Percentiles rank a stretch among this genome's conserved stretches.
Evolutionary conservation across 2,329 filamentous ascomycete species (phyloP).

Genomic region (Aureobasidium sp.): DNA sequence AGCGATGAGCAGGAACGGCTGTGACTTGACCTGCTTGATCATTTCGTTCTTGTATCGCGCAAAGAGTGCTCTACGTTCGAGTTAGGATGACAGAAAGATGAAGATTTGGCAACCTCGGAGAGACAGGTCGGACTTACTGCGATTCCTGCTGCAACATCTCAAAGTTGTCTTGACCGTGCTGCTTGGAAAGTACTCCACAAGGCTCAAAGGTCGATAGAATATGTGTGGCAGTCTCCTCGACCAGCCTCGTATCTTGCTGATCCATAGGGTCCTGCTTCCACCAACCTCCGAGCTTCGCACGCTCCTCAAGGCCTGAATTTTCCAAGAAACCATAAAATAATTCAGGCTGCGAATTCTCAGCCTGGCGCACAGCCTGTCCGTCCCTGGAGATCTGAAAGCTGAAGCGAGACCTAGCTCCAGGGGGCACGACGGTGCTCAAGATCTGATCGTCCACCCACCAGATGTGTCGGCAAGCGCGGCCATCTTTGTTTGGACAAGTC

Average conservation of each 20-base stretch:
- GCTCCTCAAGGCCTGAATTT: background rate
- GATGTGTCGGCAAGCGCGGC: background rate
- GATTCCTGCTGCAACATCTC: background rate
- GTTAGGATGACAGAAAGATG: background rate
- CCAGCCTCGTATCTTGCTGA: background rate
- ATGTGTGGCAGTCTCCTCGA: background rate
- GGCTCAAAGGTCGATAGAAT: background rate
- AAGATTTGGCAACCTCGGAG: too few relatives aligned
- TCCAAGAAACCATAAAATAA: background rate
- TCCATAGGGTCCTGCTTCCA: background rate
- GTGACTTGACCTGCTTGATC: background rate
- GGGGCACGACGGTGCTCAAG: background rate
- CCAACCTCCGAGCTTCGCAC: background rate
- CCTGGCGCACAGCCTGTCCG: background rate
- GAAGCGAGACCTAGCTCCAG: background rate
- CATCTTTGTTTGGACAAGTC: background rate
- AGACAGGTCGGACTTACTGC: background rate
- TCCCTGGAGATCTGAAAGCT: background rate
- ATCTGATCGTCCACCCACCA: slow-evolving; percentile 1
- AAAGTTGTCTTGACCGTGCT: background rate
- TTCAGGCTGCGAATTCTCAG: background rate
- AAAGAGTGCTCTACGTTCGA: background rate
- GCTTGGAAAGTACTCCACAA: background rate
- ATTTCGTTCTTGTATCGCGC: background rate
- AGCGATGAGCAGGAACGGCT: slow-evolving; percentile 1